Percentiles rank a stretch among this genome's conserved stretches.
phyloP scores from a whole-genome alignment of 2,329 filamentous ascomycete genomes.

The Curvularia sp. region DNA sequence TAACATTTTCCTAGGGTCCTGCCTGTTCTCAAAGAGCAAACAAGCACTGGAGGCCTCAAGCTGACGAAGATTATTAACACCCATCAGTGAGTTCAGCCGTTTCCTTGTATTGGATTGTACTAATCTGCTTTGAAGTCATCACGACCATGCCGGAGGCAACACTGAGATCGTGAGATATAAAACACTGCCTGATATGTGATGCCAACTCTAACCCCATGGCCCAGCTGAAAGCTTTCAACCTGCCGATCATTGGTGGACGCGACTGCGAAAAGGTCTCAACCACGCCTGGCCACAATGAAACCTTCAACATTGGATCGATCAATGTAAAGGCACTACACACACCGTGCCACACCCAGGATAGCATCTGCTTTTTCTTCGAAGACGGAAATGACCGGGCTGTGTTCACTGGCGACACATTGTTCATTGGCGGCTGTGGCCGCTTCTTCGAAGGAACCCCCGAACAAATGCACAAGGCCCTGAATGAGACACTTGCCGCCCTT shows the following conservation, averaged over 20 bases:
- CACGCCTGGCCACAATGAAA: slow-evolving; percentile 76
- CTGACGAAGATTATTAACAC: slow-evolving; percentile 93
- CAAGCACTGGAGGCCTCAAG: slow-evolving; percentile 75
- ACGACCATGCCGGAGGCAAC: slow-evolving; percentile 95
- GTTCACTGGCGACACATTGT: slow-evolving; percentile 95
- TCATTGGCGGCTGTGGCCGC: slow-evolving; percentile 91
- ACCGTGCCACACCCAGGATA: slow-evolving; percentile 97
- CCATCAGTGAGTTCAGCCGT: slow-evolving; percentile 74
- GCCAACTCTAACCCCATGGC: not conserved
- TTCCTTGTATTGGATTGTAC: not conserved
- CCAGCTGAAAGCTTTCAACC: slow-evolving; percentile 65
- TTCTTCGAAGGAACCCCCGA: slow-evolving; percentile 92
- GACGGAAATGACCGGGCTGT: slow-evolving; percentile 79
- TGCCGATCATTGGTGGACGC: slow-evolving; percentile 86
- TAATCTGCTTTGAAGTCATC: slow-evolving; percentile 68
- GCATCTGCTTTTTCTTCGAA: slow-evolving; percentile 92
- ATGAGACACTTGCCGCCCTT: slow-evolving; percentile 78
- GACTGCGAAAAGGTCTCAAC: slow-evolving; percentile 81
- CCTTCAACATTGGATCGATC: slow-evolving; percentile 84
- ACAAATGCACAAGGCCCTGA: slow-evolving; percentile 90
- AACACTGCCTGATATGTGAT: fast-evolving
- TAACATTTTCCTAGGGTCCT: slow-evolving; percentile 57
- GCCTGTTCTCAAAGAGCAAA: slow-evolving; percentile 74
- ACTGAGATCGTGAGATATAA: slow-evolving; percentile 70
- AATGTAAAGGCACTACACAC: slow-evolving; percentile 88